Evolutionary conservation across 2,329 filamentous ascomycete genomes (phyloP).

Genomic region (Neonectria neomacrospora): DNA sequence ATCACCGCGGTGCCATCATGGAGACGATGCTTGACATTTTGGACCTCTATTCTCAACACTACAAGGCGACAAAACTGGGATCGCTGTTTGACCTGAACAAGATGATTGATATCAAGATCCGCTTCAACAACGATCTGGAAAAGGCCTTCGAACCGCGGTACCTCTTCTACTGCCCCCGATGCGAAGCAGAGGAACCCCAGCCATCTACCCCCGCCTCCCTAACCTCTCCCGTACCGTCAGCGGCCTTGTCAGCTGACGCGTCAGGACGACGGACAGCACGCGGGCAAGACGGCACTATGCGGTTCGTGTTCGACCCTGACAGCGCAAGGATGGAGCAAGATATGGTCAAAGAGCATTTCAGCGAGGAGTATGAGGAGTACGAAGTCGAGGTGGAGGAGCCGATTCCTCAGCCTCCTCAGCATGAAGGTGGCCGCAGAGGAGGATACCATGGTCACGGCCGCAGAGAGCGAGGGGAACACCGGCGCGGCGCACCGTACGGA

Average conservation of each 20-base stretch:
- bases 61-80: constrained; percentile 78
- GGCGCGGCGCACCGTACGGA: constrained; percentile 49
- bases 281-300: constrained; percentile 77
- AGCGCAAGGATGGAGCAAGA: constrained; percentile 78
- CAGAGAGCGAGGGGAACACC: constrained; percentile 48
- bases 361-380: constrained; percentile 79
- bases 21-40: constrained; percentile 92
- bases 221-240: constrained; percentile 54
- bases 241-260: constrained; percentile 51
- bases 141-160: constrained; percentile 70
- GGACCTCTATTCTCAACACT: constrained; percentile 91
- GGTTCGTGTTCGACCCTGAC: constrained; percentile 88
- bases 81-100: constrained; percentile 76
- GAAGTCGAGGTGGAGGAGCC: constrained; percentile 80
- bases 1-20: constrained; percentile 60
- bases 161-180: constrained; percentile 67
- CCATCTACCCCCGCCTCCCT: constrained; percentile 46
- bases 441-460: constrained; percentile 48
- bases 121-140: constrained; percentile 84
- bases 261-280: constrained; percentile 49
- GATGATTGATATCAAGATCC: constrained; percentile 88
- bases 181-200: constrained; percentile 54
- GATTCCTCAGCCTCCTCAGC: constrained; percentile 50
- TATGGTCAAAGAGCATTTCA: constrained; percentile 74
- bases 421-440: constrained; percentile 41